phyloP scores from a whole-genome alignment of 2,329 filamentous ascomycete genomes.

The Zymoseptoria brevis region DNA sequence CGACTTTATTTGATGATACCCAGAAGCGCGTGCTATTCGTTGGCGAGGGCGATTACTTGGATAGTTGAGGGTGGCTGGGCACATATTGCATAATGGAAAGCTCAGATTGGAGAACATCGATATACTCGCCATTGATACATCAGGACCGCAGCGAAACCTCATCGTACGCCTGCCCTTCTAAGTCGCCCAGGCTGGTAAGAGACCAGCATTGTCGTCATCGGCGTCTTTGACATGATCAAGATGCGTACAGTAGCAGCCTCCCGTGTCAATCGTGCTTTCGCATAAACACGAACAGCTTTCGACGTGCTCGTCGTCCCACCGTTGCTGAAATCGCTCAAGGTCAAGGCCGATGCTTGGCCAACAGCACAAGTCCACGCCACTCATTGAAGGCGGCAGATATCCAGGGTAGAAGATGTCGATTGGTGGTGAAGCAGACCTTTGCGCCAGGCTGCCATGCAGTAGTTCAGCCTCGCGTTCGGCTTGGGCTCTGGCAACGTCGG shows the following conservation, averaged over 20 bases:
- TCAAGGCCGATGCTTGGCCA: background rate
- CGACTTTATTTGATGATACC: constrained; percentile 22
- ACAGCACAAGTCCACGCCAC: background rate
- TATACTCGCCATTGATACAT: background rate
- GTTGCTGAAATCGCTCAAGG: background rate
- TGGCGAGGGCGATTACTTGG: constrained; percentile 8
- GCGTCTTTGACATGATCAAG: background rate
- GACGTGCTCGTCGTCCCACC: background rate
- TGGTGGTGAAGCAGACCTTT: background rate
- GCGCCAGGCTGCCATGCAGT: background rate
- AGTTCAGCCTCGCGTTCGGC: background rate
- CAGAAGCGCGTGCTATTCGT: constrained; percentile 18
- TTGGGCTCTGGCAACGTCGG: background rate
- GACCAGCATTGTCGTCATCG: background rate
- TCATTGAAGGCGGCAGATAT: background rate
- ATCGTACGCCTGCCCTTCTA: background rate
- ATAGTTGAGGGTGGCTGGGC: background rate
- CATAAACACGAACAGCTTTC: background rate
- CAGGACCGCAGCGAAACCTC: background rate
- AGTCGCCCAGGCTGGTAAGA: background rate
- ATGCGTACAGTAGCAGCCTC: background rate
- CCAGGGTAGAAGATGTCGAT: background rate
- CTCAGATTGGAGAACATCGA: background rate
- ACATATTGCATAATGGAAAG: background rate
- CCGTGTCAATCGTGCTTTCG: background rate